Conservation (phyloP, 139 green algal genomes). For the Tetradesmus lagerheimii region DNA sequence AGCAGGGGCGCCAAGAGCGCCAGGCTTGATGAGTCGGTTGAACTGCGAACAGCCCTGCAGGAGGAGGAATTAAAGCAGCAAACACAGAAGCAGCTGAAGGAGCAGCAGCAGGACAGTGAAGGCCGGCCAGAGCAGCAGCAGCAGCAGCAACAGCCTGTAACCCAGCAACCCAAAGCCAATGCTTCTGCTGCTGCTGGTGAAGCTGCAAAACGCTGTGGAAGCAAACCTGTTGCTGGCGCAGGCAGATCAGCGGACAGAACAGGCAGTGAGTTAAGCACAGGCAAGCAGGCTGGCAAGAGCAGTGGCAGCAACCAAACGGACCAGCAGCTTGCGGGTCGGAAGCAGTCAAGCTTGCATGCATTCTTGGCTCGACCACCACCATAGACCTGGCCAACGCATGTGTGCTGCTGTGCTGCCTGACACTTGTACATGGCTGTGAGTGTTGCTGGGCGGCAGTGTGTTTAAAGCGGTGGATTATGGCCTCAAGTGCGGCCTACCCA, state of each 20-base stretch:
- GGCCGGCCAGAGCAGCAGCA: conserved; percentile 2
- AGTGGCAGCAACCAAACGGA: not conserved
- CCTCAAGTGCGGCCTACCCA: not conserved
- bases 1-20: not conserved
- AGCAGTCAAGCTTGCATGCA: not conserved
- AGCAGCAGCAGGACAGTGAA: conserved; percentile 11
- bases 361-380: not conserved
- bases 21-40: conserved; percentile 35
- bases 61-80: not conserved
- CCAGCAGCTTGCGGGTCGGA: not conserved
- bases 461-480: not conserved
- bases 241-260: not conserved
- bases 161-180: not conserved
- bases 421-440: too few relatives aligned
- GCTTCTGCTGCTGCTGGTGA: not conserved
- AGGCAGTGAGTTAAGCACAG: not conserved
- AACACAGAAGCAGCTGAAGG: not conserved
- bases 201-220: not conserved
- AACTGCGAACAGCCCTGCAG: not conserved
- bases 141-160: not conserved
- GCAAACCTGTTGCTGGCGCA: not conserved
- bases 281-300: not conserved
- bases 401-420: not conserved
- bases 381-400: not conserved
- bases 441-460: too few relatives aligned